Evolutionary conservation across 805 yeast genomes (phyloP).

Genomic region (Metschnikowia peoriensis): DNA sequence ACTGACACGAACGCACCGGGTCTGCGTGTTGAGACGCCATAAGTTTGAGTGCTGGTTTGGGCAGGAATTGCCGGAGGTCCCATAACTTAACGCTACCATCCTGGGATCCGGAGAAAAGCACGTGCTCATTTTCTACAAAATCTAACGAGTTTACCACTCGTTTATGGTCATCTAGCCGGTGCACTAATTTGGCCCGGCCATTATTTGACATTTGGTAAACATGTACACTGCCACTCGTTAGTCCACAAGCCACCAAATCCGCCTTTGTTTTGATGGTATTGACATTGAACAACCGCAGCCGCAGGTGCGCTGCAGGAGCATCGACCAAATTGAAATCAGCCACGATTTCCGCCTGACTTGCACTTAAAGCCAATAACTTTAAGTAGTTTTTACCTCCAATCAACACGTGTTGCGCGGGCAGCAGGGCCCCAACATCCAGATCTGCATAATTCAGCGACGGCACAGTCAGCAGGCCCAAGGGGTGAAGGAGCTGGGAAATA

Average conservation of each 20-base stretch:
- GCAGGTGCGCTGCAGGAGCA: slow-evolving; percentile 12
- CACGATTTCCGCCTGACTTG: slow-evolving; percentile 30
- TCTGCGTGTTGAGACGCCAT: slow-evolving; percentile 60
- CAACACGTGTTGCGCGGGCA: slow-evolving; percentile 32
- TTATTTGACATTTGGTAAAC: slow-evolving; percentile 31
- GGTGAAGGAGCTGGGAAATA: slow-evolving; percentile 25
- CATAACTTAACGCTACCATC: slow-evolving; percentile 76
- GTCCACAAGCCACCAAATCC: slow-evolving; percentile 40
- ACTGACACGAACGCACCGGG: slow-evolving; percentile 58
- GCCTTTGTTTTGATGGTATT: slow-evolving; percentile 37
- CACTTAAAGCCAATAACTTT: slow-evolving; percentile 30
- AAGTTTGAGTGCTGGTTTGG: slow-evolving; percentile 50
- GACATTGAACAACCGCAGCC: slow-evolving; percentile 30
- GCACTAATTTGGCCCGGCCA: slow-evolving; percentile 31
- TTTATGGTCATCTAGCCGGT: slow-evolving; percentile 38
- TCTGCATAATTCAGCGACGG: slow-evolving; percentile 1
- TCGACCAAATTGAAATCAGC: slow-evolving; percentile 38
- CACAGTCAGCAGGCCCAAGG: slow-evolving; percentile 16
- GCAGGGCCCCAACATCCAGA: slow-evolving; percentile 10
- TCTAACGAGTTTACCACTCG: slow-evolving; percentile 43
- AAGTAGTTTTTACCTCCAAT: slow-evolving; percentile 44
- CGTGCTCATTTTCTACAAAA: slow-evolving; percentile 26
- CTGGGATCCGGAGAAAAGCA: slow-evolving; percentile 61
- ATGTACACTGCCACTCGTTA: slow-evolving; percentile 35
- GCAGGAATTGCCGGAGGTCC: slow-evolving; percentile 56